Percentiles rank a stretch among this genome's conserved stretches.
Evolutionary conservation across 1,284 basidiomycete species (phyloP).

Genomic region (Hemileia vastatrix): DNA sequence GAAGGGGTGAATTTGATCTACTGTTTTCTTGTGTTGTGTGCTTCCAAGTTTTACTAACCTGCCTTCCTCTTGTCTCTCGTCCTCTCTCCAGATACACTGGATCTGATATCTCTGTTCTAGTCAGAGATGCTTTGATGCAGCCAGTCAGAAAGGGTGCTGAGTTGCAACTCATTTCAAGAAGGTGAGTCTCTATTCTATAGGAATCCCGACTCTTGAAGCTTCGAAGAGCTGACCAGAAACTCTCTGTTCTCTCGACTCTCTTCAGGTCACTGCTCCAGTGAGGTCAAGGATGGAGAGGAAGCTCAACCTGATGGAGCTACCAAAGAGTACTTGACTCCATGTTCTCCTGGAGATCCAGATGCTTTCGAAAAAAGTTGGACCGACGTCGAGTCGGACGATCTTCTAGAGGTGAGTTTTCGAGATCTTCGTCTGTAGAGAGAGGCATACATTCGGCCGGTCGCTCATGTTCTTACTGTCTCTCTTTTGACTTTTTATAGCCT

Average conservation of each 20-base stretch:
- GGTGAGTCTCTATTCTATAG: constrained; percentile 2
- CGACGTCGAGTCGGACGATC: constrained; percentile 37
- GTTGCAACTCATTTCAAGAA: constrained; percentile 43
- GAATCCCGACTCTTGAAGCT: not conserved
- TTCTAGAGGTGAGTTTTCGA: constrained; percentile 28
- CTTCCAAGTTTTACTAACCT: not conserved
- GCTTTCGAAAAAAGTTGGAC: constrained; percentile 41
- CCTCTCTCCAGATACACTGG: no score
- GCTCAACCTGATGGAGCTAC: constrained; percentile 28
- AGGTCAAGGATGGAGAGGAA: constrained; percentile 26
- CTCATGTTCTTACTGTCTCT: not conserved
- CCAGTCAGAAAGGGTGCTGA: constrained; percentile 41
- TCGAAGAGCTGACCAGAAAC: not conserved
- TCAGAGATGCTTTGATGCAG: constrained; percentile 43
- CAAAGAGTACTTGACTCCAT: constrained; percentile 36
- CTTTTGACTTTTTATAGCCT: constrained; percentile 26
- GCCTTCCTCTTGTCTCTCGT: not conserved
- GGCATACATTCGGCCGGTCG: not conserved
- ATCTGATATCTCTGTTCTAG: constrained; percentile 41
- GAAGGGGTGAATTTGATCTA: constrained; percentile 25
- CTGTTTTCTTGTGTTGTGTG: not conserved
- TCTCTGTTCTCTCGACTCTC: not conserved
- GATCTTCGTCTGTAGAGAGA: not conserved
- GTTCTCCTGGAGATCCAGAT: constrained; percentile 35
- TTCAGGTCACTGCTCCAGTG: constrained; percentile 30